Conservation (phyloP, 169 alveolate species). For the Cryptosporidium andersoni region DNA sequence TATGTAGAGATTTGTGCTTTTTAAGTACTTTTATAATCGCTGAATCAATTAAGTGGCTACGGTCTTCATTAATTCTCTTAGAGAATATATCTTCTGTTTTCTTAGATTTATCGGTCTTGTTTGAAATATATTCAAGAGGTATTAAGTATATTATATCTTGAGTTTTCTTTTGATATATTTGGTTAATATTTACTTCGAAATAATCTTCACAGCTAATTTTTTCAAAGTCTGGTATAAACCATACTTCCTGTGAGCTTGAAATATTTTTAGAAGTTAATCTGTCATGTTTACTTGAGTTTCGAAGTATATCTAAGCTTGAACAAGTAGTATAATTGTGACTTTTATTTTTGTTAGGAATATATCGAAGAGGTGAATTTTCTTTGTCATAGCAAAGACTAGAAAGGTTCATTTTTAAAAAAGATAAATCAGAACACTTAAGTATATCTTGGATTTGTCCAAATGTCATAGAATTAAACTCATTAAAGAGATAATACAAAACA, state of each 20-base stretch:
- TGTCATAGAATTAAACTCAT: slow-evolving; percentile 37
- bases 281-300: too few relatives aligned
- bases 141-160: too few relatives aligned
- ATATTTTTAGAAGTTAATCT: neutral
- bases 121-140: too few relatives aligned
- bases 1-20: slow-evolving; percentile 39
- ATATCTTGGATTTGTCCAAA: slow-evolving; percentile 33
- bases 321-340: too few relatives aligned
- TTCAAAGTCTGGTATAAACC: neutral
- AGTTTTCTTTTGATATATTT: too few relatives aligned
- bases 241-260: neutral
- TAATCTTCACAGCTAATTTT: neutral
- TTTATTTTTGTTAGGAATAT: neutral
- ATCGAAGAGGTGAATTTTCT: slow-evolving; percentile 9
- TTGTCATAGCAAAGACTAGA: slow-evolving; percentile 15
- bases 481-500: slow-evolving; percentile 28
- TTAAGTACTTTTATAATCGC: slow-evolving; percentile 29
- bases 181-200: too few relatives aligned
- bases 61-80: slow-evolving; percentile 1
- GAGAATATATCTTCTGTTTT: neutral
- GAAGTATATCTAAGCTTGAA: too few relatives aligned
- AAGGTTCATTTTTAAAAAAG: slow-evolving; percentile 22
- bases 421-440: slow-evolving; percentile 20
- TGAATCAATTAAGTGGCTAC: slow-evolving; percentile 38
- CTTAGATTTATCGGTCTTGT: too few relatives aligned